A percentile compares a stretch with the other conserved stretches of the same genome.
Conservation (phyloP, 352 stramenopile species). For the Globisporangium recalcitrans region DNA sequence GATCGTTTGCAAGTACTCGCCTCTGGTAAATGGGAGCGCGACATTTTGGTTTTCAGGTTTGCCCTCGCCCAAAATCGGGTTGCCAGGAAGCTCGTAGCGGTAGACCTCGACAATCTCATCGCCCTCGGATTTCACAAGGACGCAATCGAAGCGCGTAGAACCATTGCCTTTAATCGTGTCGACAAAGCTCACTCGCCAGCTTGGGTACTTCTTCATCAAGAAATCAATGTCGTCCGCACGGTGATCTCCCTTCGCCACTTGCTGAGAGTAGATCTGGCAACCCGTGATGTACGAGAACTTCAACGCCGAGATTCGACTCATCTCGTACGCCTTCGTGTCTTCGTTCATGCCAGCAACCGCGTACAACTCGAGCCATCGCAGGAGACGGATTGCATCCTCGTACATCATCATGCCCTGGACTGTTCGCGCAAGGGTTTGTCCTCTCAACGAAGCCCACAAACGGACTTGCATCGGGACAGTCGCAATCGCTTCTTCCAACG, state of each 20-base stretch:
- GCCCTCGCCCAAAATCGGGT: constrained; percentile 83
- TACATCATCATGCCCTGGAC: constrained; percentile 90
- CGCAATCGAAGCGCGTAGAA: constrained; percentile 53
- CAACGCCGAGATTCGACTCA: constrained; percentile 79
- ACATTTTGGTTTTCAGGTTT: constrained; percentile 90
- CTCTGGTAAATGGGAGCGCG: constrained; percentile 77
- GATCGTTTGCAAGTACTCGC: constrained; percentile 86
- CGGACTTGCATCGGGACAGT: constrained; percentile 67
- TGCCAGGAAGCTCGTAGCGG: constrained; percentile 82
- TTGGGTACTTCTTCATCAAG: constrained; percentile 85
- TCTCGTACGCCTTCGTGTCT: constrained; percentile 67
- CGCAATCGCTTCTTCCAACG: constrained; percentile 64
- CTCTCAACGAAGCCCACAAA: constrained; percentile 79
- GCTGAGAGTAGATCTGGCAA: constrained; percentile 85
- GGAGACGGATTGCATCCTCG: constrained; percentile 78
- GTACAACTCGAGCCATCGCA: constrained; percentile 82
- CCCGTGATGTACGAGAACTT: constrained; percentile 89
- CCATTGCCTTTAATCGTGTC: constrained; percentile 53
- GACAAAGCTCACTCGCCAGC: constrained; percentile 86
- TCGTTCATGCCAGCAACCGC: constrained; percentile 54
- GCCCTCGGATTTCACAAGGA: constrained; percentile 75
- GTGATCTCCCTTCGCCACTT: constrained; percentile 66
- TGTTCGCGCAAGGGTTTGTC: constrained; percentile 82
- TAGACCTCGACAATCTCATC: constrained; percentile 87
- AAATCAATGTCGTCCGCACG: constrained; percentile 88